phyloP scores from a whole-genome alignment of 805 yeast genomes.

The Candida xiaguanensis region DNA sequence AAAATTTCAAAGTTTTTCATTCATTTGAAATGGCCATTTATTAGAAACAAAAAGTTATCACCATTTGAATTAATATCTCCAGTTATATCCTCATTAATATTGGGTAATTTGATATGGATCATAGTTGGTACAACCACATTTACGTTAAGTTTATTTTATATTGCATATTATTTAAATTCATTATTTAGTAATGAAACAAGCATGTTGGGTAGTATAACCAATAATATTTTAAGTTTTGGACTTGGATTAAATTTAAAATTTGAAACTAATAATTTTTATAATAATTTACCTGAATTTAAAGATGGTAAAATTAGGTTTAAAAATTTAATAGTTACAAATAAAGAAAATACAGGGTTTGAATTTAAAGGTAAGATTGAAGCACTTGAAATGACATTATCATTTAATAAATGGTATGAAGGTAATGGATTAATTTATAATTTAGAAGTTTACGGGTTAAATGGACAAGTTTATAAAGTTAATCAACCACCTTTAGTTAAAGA shows the following conservation, averaged over 20 bases:
- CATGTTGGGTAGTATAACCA: constrained; percentile 29
- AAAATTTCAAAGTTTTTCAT: constrained; percentile 29
- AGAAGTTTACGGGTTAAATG: constrained; percentile 47
- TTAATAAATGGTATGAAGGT: constrained; percentile 55
- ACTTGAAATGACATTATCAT: constrained; percentile 43
- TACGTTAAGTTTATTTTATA: constrained; percentile 43
- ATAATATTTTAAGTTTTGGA: constrained; percentile 36
- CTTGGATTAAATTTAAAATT: constrained; percentile 35
- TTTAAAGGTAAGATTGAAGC: constrained; percentile 40
- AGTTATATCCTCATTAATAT: constrained; percentile 51
- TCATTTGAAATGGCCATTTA: constrained; percentile 46
- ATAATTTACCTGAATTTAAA: constrained; percentile 39
- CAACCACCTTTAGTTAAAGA: constrained; percentile 10
- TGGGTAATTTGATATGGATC: constrained; percentile 56
- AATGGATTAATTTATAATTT: constrained; percentile 48
- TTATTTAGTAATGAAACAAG: constrained; percentile 18
- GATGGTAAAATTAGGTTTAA: constrained; percentile 49
- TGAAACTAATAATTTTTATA: constrained; percentile 34
- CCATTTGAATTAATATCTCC: constrained; percentile 52
- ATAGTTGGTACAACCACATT: constrained; percentile 57
- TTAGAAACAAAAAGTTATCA: constrained; percentile 42
- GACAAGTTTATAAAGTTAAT: constrained; percentile 23
- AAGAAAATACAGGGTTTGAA: constrained; percentile 11
- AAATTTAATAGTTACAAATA: constrained; percentile 27
- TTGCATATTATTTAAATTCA: constrained; percentile 25